Evolutionary conservation across 257 asterid species (phyloP), one percentile per base, ranked within the genome.

Genomic region (Linderniella brevidens): DNA sequence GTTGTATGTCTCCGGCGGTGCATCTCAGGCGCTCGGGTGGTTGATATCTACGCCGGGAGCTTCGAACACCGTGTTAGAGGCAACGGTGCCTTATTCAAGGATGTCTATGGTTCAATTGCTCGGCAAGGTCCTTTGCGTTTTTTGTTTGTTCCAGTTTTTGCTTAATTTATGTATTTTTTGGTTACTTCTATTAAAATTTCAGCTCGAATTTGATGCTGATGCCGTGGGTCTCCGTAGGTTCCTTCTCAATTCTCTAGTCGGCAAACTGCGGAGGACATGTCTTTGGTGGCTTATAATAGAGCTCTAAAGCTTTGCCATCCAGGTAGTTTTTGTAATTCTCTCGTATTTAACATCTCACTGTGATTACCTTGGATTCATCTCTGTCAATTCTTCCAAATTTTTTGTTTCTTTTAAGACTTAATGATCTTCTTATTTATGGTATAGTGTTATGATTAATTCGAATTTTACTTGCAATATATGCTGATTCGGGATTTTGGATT

Each of bases 1-100:
- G 35, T 69, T 88, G 55, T 76, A 74, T 59, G 68, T 84, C 70
- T 70, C 93, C 64, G 98, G 98, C 54, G 98, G 95, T 18, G 93
- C 94, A 19, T 80, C 98, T 62, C 98, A 88, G 97, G 94, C 92
- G 32, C 67, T 84, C 50, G 94, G 95, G 46, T 88, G 94, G 94
- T 56, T 88, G 62, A 56, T 88, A 77, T 80, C 96, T n/a, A 79
- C 74, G 36, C 93, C 94, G 6, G 98, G 96, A 61, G 98, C 96
- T 51, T 76, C 96, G 9, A 84, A 67, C 68, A 80, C 94, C 1
- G 72, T 84, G 18, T 73, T 84, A 29, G 98, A 88, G 72, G 59
- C 82, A 0, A 75, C 69, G 17, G 83, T 80, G 49, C 92, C 98
- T 37, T 88, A 84, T 67, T 84, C 96, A 37, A 66, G 92, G 60